Conservation (phyloP, 2,329 filamentous ascomycete species). For the Rutstroemia sp. region DNA sequence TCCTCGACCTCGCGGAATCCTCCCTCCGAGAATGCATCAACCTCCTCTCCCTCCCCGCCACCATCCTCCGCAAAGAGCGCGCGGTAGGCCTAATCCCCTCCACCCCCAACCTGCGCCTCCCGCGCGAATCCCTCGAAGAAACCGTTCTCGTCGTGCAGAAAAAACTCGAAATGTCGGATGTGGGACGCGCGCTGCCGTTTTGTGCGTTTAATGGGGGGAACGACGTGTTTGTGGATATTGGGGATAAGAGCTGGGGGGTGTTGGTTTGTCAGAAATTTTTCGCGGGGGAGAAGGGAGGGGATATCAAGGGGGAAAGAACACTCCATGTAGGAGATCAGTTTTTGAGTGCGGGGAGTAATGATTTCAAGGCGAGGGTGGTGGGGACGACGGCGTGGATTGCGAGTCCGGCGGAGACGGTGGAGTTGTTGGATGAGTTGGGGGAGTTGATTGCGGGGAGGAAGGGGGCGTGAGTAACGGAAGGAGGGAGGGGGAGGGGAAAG, state of each 20-base stretch:
- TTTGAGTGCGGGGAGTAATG: conserved; percentile 87
- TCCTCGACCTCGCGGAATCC: conserved; percentile 85
- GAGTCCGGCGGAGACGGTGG: conserved; percentile 82
- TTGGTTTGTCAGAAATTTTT: conserved; percentile 89
- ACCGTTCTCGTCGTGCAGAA: conserved; percentile 93
- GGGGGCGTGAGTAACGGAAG: not conserved
- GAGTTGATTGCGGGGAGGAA: conserved; percentile 33
- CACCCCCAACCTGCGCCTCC: conserved; percentile 57
- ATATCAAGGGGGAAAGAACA: conserved; percentile 53
- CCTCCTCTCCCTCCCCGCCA: conserved; percentile 71
- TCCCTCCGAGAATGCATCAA: conserved; percentile 76
- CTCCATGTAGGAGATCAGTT: conserved; percentile 97
- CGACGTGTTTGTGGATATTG: conserved; percentile 97
- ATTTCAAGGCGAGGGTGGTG: conserved; percentile 89
- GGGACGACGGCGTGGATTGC: conserved; percentile 97
- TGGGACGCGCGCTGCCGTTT: conserved; percentile 67
- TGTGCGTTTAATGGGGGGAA: conserved; percentile 98
- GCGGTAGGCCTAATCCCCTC: conserved; percentile 72
- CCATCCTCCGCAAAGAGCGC: conserved; percentile 79
- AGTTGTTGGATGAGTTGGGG: conserved; percentile 76
- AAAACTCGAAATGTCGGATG: conserved; percentile 73
- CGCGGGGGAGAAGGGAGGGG: conserved; percentile 21
- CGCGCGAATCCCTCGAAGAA: conserved; percentile 87
- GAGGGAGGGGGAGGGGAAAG: not conserved
- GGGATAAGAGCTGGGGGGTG: conserved; percentile 95